Base-by-base conservation (phyloP, 129 eudicot genomes). In the carrot (Daucus carota) region DNA sequence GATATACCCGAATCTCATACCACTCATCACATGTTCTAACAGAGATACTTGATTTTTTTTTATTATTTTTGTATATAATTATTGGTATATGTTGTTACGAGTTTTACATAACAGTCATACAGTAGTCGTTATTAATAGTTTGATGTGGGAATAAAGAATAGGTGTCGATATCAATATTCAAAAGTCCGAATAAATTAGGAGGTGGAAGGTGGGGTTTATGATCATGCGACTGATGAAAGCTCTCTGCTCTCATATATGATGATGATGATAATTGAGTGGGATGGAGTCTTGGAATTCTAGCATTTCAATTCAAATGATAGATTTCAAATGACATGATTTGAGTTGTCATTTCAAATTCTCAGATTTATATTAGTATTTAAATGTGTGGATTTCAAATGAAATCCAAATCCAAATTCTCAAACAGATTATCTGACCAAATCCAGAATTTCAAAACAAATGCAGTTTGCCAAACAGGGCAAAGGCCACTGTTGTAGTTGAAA, bases 191-290 rank as follows among this genome's bases (percentile, higher is more conserved):
- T 57, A 57, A 83, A 88, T 86, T 90, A 78, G 75, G 43, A n/a
- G 79, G 85, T 44, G 81, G 65, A 82, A 78, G 46, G 74, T 73
- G 38, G 76, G 83, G 72, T 68, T 57, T 24, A 57, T 57, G 31
- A 57, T 57, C 65, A 57, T 3, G 22, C 65, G 31, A 57, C 65
- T 57, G 65, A 57, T 57, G 65, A 57, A 57, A 57, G 32, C 65
- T n/a, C 31, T 24, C 32, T 57, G 65, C 65, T 24, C 14, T n/a
- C 14, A 54, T 54, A 54, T 28, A 54, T 13, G 22, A 8, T 20
- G 9, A 54, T 54, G 62, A 54, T 54, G 62, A 8, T 22, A 54
- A 54, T n/a, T 54, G 62, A 54, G 62, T 8, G 62, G 14, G 57
- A 10, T 1, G 29, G 62, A 29, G 62, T 12, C 3, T 54, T 54